Evolutionary conservation across 176 grass and related monocot species (phyloP).

Genomic region (Canna indica): DNA sequence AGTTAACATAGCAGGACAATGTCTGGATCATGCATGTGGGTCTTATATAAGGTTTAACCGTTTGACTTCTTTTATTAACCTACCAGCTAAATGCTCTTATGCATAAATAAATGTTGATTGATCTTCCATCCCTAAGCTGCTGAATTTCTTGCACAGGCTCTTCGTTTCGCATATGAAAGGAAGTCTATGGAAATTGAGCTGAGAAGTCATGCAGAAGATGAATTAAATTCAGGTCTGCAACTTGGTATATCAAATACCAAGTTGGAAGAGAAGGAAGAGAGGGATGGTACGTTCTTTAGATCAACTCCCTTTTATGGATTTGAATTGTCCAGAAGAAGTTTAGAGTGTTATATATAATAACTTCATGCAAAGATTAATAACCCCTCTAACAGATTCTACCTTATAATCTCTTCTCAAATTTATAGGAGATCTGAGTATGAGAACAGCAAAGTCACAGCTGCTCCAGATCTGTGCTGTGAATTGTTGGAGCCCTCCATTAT

Average conservation of each 20-base stretch:
- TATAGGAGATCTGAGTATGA: not conserved
- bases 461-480: constrained; percentile 13
- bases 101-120: too few relatives aligned
- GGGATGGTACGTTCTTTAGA: not conserved
- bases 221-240: not conserved
- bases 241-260: not conserved
- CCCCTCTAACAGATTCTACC: not conserved
- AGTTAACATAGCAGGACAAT: too few relatives aligned
- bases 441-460: constrained; percentile 3
- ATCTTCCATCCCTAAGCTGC: not conserved
- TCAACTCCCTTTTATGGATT: not conserved
- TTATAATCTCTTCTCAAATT: not conserved
- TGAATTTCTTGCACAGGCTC: not conserved
- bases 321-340: not conserved
- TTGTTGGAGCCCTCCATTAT: constrained; percentile 16
- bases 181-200: not conserved
- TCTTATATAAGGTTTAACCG: too few relatives aligned
- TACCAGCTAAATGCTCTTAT: too few relatives aligned
- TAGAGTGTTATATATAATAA: not conserved
- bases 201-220: not conserved
- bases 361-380: not conserved
- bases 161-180: not conserved
- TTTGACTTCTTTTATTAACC: too few relatives aligned
- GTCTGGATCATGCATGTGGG: too few relatives aligned
- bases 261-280: not conserved